Base-by-base conservation (phyloP, 176 grass and related monocot genomes). In the Poa pratensis region DNA sequence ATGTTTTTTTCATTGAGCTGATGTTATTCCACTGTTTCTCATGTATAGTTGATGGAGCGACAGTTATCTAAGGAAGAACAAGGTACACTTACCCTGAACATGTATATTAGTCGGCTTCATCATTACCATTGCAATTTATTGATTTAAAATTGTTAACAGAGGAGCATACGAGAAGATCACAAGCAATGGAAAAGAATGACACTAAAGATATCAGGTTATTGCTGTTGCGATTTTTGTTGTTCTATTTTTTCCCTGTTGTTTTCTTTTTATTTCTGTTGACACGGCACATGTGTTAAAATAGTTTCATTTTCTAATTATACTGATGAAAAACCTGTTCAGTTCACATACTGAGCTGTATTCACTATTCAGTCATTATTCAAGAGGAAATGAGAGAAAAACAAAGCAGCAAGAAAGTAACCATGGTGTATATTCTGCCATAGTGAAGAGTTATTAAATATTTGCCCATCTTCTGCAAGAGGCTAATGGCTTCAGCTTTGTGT, bases 51-150 rank as follows among this genome's bases (percentile, higher is more conserved):
- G 83, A 95, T 79, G 62, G 96, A 98, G 67, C 89, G 85, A 57
- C 92, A 95, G 27, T 85, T 95, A 86, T 87, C 89, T 40, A 98
- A 98, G 91, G 87, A 89, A 62, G 89, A 95, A 80, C 86, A 98
- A 95, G 96, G 96, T 97, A 89, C 88, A 13, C n/a, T 39, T 80
- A 26, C 46, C 46, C 78, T 62, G 16, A 83, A 71, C 34, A 24
- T 86, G 27, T 30, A 62, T 82, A 83, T 42, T 71, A 20, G 1
- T 81, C 73, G 80, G 73, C 26, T 88, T 84, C 49, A 58, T 73
- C 74, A 28, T 89, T 50, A 75, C 79, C 32, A 46, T 85, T 52
- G 26, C 52, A 26, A 72, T 71, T 54, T 81, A 83, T 90, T 76
- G 62, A 73, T 80, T 67, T 37, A 24, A 52, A 8, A 62, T 77